These are phyloP conservation scores for Carex cristatella DNA, from an alignment of 176 grass and related monocot species.

Conservation along the genomic window DNA sequence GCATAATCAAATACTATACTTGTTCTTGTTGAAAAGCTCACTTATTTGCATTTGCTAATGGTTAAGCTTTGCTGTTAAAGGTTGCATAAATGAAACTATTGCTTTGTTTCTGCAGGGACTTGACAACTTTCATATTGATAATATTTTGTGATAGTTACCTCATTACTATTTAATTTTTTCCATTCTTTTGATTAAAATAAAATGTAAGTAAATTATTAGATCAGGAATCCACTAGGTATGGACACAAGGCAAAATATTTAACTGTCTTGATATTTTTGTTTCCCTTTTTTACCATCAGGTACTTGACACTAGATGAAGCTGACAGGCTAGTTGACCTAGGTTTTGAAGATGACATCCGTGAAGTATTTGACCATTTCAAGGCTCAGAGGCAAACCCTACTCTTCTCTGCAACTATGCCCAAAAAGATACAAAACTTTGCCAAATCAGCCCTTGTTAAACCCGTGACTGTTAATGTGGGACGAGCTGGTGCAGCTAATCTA, in stretches of 20 bases:
- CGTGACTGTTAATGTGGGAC: conserved; percentile 79
- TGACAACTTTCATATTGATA: not conserved
- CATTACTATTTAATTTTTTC: not conserved
- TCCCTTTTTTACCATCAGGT: conserved; percentile 34
- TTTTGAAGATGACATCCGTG: conserved; percentile 96
- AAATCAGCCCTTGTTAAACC: conserved; percentile 83
- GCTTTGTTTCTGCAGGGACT: too few relatives aligned
- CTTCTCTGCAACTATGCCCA: conserved; percentile 95
- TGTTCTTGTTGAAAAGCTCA: not conserved
- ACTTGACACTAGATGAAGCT: conserved; percentile 87
- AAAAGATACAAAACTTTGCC: conserved; percentile 91
- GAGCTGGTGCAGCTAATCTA: conserved; percentile 91
- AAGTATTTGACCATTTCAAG: conserved; percentile 94
- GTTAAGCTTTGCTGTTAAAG: not conserved
- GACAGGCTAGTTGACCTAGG: conserved; percentile 92
- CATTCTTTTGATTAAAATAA: not conserved
- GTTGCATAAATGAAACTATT: not conserved
- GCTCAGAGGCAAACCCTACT: conserved; percentile 86
- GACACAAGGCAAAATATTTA: not conserved
- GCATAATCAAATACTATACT: not conserved
- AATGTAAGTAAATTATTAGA: not conserved
- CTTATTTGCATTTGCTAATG: not conserved
- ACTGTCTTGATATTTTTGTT: not conserved
- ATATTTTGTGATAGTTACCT: not conserved
- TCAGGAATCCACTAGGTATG: not conserved